A percentile compares a stretch with the other conserved stretches of the same genome.
phyloP scores from a whole-genome alignment of 495 filamentous ascomycete species.

The Pseudoneurospora amorphoporcata region DNA sequence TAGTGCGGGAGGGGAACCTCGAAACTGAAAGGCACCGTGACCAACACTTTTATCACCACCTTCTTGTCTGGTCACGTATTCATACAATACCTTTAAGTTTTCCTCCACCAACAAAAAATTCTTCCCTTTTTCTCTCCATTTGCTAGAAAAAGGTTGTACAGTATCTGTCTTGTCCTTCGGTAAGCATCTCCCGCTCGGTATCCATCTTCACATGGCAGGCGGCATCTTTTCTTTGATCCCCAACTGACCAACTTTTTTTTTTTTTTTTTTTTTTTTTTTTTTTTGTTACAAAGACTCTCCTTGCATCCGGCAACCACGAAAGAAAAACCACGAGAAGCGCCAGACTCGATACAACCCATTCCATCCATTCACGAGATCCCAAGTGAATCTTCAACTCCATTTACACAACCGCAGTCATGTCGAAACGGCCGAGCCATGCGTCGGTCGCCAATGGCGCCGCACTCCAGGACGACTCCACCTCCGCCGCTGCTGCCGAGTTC shows the following conservation, averaged over 20 bases:
- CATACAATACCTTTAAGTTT: not conserved
- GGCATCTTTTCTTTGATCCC: not conserved
- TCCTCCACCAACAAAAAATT: not conserved
- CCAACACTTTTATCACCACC: not conserved
- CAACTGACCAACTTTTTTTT: not conserved
- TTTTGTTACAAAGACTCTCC: not conserved
- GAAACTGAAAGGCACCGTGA: not conserved
- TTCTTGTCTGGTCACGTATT: not conserved
- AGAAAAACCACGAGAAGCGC: not conserved
- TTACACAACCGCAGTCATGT: conserved; percentile 25
- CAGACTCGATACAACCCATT: not conserved
- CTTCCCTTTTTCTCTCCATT: not conserved
- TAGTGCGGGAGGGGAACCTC: not conserved
- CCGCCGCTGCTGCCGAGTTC: not conserved
- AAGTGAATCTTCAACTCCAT: not conserved
- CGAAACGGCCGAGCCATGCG: conserved; percentile 33
- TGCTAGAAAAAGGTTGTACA: not conserved
- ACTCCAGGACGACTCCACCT: conserved; percentile 18
- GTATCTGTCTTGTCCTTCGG: not conserved
- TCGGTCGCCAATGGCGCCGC: conserved; percentile 28
- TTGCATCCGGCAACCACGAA: not conserved
- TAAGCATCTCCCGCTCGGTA: not conserved
- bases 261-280: not conserved
- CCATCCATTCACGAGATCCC: not conserved
- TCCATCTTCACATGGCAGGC: not conserved